Evolutionary conservation across 2,329 filamentous ascomycete species (phyloP), one percentile per base, ranked within the genome.

Genomic region (Aspergillus melleus): DNA sequence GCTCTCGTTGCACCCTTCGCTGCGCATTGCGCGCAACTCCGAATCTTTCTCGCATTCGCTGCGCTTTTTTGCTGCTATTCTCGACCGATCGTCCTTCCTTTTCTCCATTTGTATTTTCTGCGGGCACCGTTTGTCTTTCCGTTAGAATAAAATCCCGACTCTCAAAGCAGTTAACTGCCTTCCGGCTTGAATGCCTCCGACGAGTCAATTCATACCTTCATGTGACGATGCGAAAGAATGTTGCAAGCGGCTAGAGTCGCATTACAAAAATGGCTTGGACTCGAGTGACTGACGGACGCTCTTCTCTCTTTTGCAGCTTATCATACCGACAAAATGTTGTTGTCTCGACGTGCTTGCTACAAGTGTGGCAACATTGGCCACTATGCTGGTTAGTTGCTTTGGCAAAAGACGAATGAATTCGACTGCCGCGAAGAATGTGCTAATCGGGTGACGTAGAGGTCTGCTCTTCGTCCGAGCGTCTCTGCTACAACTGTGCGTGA

Each of bases 401-500:
- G 29, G 59, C 47, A 57, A 52, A 60, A 49, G 49, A 53, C 50
- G 81, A 42, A 42, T 74, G 80, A 79, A 70, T 79, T 81, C 66
- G 53, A 78, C 83, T 65, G 79, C 80, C 81, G 83, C 72, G 54
- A 42, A 36, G 54, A 54, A 39, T 84, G 83, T 72, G 82, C 84
- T 75, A 69, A 79, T 59, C 24, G 60, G 47, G 63, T 66, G 50
- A 61, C 83, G 82, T 75, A 85, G 93, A 98, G 86, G 93, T 96
- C 70, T 99, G 95, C 90, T 95, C 94, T 64, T 97, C 94, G 61
- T 90, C 93, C 61, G 94, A 99, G 86, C 91, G 95, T 75, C 90
- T 99, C 74, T 99, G 95, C 89, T 99, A 99, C 84, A 99, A 99
- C 85, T 99, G 95, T 93, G 84, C 78, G 89, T 81, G 65, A 60